Percentiles rank a stretch among this genome's conserved stretches.
phyloP scores from a whole-genome alignment of 768 basidiomycete genomes.

The Agrocybe praecox region DNA sequence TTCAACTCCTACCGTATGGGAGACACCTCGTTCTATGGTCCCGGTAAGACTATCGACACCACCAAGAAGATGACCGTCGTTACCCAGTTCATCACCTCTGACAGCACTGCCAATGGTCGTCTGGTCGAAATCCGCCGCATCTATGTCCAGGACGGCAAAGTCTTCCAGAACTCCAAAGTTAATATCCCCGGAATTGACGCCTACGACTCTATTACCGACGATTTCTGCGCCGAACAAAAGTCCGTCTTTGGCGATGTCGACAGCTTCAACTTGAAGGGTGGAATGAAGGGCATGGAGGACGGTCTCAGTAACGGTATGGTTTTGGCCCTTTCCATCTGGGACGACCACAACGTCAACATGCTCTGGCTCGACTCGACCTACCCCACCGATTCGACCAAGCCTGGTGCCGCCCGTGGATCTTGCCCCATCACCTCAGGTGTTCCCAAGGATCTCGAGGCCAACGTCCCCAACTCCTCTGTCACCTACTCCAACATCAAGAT shows the following conservation, averaged over 20 bases:
- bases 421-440: not conserved
- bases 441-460: not conserved
- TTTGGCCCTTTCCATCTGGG: slow-evolving; percentile 43
- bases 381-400: slow-evolving; percentile 1
- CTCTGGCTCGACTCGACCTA: slow-evolving; percentile 9
- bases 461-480: slow-evolving; percentile 2
- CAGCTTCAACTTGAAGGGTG: slow-evolving; percentile 39
- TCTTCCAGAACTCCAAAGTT: slow-evolving; percentile 40
- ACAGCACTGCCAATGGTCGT: slow-evolving; percentile 37
- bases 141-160: slow-evolving; percentile 45
- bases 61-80: slow-evolving; percentile 41
- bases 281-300: slow-evolving; percentile 32
- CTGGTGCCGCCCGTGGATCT: slow-evolving; percentile 3
- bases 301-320: slow-evolving; percentile 43
- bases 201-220: slow-evolving; percentile 40
- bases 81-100: slow-evolving; percentile 45
- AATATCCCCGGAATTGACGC: slow-evolving; percentile 37
- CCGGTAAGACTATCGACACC: slow-evolving; percentile 40
- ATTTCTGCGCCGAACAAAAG: slow-evolving; percentile 42
- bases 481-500: slow-evolving; percentile 7
- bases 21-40: slow-evolving; percentile 38
- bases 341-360: slow-evolving; percentile 27
- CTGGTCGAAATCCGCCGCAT: slow-evolving; percentile 45
- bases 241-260: slow-evolving; percentile 41
- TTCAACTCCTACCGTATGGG: slow-evolving; percentile 52